Base-by-base conservation (phyloP, 495 filamentous ascomycete species). In the Podospora conica region DNA sequence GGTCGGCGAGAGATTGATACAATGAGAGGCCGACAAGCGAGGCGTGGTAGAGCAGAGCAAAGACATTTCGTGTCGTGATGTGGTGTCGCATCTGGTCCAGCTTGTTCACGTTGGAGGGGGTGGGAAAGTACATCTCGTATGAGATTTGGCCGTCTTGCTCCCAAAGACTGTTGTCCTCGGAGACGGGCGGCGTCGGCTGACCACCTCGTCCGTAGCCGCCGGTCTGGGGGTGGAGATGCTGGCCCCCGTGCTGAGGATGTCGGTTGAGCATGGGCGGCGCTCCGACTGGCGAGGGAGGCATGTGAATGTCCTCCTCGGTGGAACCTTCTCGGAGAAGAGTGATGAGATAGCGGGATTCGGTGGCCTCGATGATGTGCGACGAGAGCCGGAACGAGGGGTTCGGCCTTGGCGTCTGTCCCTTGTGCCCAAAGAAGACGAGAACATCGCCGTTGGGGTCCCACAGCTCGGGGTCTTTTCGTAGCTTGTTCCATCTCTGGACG, bases 371-470 rank as follows among this genome's bases (percentile, higher is more conserved):
- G 27, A 85, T 77, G 63, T 83, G 80, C 28, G 86, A 86, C 0
- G 79, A 81, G 18, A 89, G 68, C 57, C 84, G 77, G 64, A 88
- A 85, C 15, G 85, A 87, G 2, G 86, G 83, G 27, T 79, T 79
- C 3, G 79, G 80, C 11, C 80, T 75, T 11, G 79, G 76, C 6
- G 71, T 64, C 53, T 80, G 74, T 22, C 75, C 78, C 55, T 71
- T 76, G 40, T 74, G 73, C 20, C 80, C 79, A 57, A 89, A 80
- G 67, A 82, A 88, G 11, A 89, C 79, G 11, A 88, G 71, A 6
- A 86, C 87, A 67, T 89, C 86, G 23, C 85, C 87, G 58, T 83
- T 81, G 3, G 80, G 79, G 73, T 87, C 84, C 85, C 86, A 89
- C 9, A 89, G 72, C 59, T 88, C 86, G 22, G 84, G 82, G 66